Base-by-base conservation (phyloP, 352 stramenopile genomes). In the Phytophthora meadii region DNA sequence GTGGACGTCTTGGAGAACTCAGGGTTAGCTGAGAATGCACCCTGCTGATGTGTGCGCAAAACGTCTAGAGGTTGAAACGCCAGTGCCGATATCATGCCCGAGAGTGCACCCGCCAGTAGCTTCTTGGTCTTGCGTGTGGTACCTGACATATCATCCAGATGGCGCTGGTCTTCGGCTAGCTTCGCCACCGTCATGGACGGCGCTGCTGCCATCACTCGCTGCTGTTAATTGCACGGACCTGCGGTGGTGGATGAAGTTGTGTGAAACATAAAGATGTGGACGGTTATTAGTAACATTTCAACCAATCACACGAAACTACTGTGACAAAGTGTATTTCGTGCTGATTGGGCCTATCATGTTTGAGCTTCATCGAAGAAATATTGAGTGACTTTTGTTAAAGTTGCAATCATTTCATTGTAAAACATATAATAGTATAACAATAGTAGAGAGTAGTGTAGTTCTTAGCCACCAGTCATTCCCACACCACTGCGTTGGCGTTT, bases 31-130 rank as follows among this genome's bases (percentile, higher is more conserved):
- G 79, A 80, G 60, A 94, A 96, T 4, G 84, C 85, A 36, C 88
- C 88, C 39, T 96, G 88, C 48, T 96, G 88, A 48, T 92, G 84
- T 22, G 88, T 96, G 42, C 87, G 84, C 56, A 96, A 68, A 54
- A 96, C 88, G 44, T 96, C 88, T 15, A 96, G 72, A 15, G 88
- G 88, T 71, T 96, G 88, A 69, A 96, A 95, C 25, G 83, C 82
- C 40, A 95, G 69, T 57, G 87, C 87, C 22, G 87, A 93, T 53
- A 93, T 73, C 70, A 92, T 89, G 32, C 87, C 87, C 1, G 85
- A 93, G 22, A 92, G 54, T 11, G 82, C 87, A 28, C 87, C 87
- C 3, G 82, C 81, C 58, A 77, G 48, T 15, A 94, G 72, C 68
- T 92, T 93, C 69, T 88, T 91, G 30, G 79, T 87, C 67, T 90